Percentiles rank a stretch among this genome's conserved stretches.
phyloP scores from a whole-genome alignment of 805 yeast genomes.

The Suhomyces faveliae region DNA sequence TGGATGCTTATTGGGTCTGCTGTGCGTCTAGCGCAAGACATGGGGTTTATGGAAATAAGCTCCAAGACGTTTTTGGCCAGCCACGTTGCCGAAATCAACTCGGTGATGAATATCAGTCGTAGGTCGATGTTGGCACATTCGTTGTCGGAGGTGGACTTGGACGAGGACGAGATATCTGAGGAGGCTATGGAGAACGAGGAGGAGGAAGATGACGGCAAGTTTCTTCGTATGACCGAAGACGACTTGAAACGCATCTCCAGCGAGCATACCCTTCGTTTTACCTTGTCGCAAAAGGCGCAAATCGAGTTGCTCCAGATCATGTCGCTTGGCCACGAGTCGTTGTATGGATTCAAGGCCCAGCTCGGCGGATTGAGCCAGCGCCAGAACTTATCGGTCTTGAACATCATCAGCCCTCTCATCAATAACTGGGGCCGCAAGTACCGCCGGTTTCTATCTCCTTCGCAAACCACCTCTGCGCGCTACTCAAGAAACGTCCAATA shows the following conservation, averaged over 20 bases:
- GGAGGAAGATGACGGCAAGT: conserved; percentile 25
- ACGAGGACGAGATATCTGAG: conserved; percentile 40
- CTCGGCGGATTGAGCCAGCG: conserved; percentile 51
- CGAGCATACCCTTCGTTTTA: conserved; percentile 47
- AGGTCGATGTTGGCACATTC: conserved; percentile 75
- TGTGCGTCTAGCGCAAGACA: conserved; percentile 80
- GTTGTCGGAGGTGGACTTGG: conserved; percentile 62
- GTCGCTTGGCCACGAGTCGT: conserved; percentile 78
- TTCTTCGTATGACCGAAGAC: conserved; percentile 34
- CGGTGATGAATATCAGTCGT: conserved; percentile 79
- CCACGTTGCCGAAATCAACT: conserved; percentile 77
- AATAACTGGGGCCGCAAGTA: conserved; percentile 76
- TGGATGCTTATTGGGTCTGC: conserved; percentile 93
- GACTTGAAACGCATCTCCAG: conserved; percentile 24
- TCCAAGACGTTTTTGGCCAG: conserved; percentile 78
- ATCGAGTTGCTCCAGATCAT: conserved; percentile 76
- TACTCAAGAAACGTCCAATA: conserved; percentile 28
- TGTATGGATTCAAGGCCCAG: conserved; percentile 67
- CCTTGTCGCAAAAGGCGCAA: conserved; percentile 68
- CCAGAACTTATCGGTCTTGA: conserved; percentile 69
- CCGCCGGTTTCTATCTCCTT: conserved; percentile 50
- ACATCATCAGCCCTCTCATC: conserved; percentile 71
- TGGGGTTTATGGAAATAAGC: conserved; percentile 73
- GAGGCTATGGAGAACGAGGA: conserved; percentile 29
- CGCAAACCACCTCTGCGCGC: conserved; percentile 27